Base-by-base conservation (phyloP, 805 yeast genomes). In the Kluyveromyces aestuarii region DNA sequence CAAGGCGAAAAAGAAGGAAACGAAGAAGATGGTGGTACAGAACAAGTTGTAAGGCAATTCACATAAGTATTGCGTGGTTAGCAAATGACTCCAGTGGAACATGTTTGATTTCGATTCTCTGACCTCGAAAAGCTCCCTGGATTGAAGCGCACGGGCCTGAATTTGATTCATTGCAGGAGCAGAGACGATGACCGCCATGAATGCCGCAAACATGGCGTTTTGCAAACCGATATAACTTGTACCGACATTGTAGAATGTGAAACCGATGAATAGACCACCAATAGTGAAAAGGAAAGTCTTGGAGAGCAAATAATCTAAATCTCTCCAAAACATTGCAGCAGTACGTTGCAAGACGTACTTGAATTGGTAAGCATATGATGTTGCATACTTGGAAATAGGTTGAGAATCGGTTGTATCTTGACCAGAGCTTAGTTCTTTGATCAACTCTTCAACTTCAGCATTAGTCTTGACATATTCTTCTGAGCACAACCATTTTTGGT, bases 31-130 rank as follows among this genome's bases (percentile, higher is more conserved):
- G 9, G 84, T 76, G 11, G 75, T 68, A 55, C 72, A 68, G 37
- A 75, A 50, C 36, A 73, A 55, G 48, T 74, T 74, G 66, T 79
- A 84, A 2, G 89, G 88, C 18, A 81, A 55, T 61, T 84, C 91
- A 50, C 72, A 72, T 17, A 78, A 39, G 52, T 70, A 70, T 56
- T 81, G 81, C 6, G 82, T 64, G 17, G 81, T 45, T 44, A 82
- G 58, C 64, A 84, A 63, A 39, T 75, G 64, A 27, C 80, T 70
- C 90, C 90, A 84, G 57, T 81, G 84, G 69, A 80, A 84, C 39
- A 86, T 84, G 59, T 82, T 83, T 5, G 87, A 80, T 50, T 80
- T 75, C 18, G 79, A 72, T 60, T 84, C 91, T 58, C 91, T 74
- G 13, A 77, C 85, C 63, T 84, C 90, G 58, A 68, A 84, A 39